Evolutionary conservation across 2,329 filamentous ascomycete genomes (phyloP), one percentile per base, ranked within the genome.

Genomic region (Fusarium sp.): DNA sequence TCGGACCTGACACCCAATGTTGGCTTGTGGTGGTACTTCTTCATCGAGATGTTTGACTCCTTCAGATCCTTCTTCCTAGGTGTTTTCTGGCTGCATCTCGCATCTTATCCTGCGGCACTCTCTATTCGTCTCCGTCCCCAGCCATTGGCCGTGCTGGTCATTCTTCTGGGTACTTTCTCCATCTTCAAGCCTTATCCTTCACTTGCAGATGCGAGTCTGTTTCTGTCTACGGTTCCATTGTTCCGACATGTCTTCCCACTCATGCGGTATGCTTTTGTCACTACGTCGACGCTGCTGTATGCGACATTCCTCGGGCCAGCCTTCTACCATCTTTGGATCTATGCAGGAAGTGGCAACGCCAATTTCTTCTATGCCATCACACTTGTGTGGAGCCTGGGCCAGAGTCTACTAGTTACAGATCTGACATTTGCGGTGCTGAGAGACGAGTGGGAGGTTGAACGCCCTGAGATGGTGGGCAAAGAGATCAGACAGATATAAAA

Each of bases 341-440:
- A 98, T 77, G 96, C 96, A 4, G 96, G 96, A 52, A 97, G 94
- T 60, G 96, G 96, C 29, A 99, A 99, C 76, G 96, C 96, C 63
- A 99, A 99, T 79, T 99, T 99, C 83, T 99, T 99, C 83, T 99
- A 99, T 78, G 96, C 96, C 71, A 98, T 99, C 75, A 99, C 96
- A 0, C 83, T 99, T n/a, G 96, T 99, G 1, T 99, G 96, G 96
- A 97, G 94, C 77, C 80, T 99, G 25, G 96, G 94, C 0, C 86
- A 97, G 73, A 95, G 94, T 40, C 86, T 99, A 68, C 83, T 99
- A 30, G 88, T 98, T 9, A 94, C 93, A 14, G 96, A 99, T 78
- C 86, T 94, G 56, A 85, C 97, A 4, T 98, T 97, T 81, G 94
- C 96, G 0, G 90, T 95, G 8, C 83, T 99, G 66, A 85, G 96